Base-by-base conservation (phyloP, 2,329 filamentous ascomycete species). In the Diplocarpon mali region DNA sequence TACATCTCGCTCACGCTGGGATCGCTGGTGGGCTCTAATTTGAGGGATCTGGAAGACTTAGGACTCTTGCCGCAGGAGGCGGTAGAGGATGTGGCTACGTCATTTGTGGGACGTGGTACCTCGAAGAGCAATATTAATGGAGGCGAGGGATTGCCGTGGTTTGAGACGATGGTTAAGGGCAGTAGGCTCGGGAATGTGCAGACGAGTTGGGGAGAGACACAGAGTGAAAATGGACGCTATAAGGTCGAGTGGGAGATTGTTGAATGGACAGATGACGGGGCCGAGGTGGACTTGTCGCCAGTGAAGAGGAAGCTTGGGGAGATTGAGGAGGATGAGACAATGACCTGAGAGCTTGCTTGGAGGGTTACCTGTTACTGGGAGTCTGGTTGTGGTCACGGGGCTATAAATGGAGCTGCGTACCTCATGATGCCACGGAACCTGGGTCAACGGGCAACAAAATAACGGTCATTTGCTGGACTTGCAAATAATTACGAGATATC, bases 1-100 rank as follows among this genome's bases (percentile, higher is more conserved):
- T 90, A 76, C 60, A 87, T 95, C 66, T 80, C 79, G 47, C 69
- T 95, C 46, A 84, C 87, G 0, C 68, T 95, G n/a, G 85, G 85
- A 5, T 90, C 82, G 54, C 68, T 95, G 42, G 61, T 76, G 31
- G 72, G 74, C 5, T 77, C 85, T 44, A 85, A 92, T 58, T 68
- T 94, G 42, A 72, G 74, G 17, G 71, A 78, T 53, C 65, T 95
- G 30, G 83, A 88, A 54, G 81, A 87, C 36, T 64, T 92, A 55
- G 82, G 82, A 0, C 65, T 92, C n/a, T 67, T 93, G 20, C 78
- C 80, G 0, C 70, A 69, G 14, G 64, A 67, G 36, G 56, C 56
- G 32, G 50, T 57, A 27, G 62, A 64, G 3, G 63, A 67, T 40
- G 57, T 60, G 50, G 57, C 30, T 49, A 63, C 13, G 60, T 62